Evolutionary conservation across 78 protist genomes (phyloP).

Genomic region (Chrysochromulina parva): DNA sequence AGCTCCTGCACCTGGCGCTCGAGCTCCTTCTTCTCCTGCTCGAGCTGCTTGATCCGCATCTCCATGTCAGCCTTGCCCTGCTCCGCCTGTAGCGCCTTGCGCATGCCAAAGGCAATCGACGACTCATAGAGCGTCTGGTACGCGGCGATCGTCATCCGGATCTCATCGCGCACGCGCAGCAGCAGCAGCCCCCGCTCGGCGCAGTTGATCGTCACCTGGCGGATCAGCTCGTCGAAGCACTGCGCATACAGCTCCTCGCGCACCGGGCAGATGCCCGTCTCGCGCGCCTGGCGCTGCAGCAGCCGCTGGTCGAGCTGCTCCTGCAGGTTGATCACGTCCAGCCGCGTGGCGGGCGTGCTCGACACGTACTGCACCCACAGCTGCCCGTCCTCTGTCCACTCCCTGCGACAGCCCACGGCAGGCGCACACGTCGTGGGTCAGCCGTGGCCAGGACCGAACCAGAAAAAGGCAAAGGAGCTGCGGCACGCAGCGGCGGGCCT

Average conservation of each 20-base stretch:
- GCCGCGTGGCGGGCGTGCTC: constrained; percentile 83
- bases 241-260: constrained; percentile 85
- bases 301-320: constrained; percentile 68
- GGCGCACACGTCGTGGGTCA: no score
- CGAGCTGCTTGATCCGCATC: constrained; percentile 46
- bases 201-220: constrained; percentile 88
- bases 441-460: no score
- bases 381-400: constrained; percentile 72
- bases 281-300: constrained; percentile 78
- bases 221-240: constrained; percentile 77
- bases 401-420: constrained; percentile 24
- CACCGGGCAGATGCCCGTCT: constrained; percentile 88
- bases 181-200: constrained; percentile 90
- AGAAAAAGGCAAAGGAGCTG: no score
- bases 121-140: constrained; percentile 82
- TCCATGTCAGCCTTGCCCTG: constrained; percentile 75
- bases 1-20: constrained; percentile 68
- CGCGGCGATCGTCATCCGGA: constrained; percentile 81
- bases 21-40: constrained; percentile 58
- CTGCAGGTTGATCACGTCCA: constrained; percentile 83
- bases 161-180: constrained; percentile 86
- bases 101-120: constrained; percentile 83
- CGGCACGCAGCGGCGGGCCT: no score
- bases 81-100: constrained; percentile 83
- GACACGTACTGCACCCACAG: constrained; percentile 82